Base-by-base conservation (phyloP, 2,329 filamentous ascomycete species). In the Xylariales sp. region DNA sequence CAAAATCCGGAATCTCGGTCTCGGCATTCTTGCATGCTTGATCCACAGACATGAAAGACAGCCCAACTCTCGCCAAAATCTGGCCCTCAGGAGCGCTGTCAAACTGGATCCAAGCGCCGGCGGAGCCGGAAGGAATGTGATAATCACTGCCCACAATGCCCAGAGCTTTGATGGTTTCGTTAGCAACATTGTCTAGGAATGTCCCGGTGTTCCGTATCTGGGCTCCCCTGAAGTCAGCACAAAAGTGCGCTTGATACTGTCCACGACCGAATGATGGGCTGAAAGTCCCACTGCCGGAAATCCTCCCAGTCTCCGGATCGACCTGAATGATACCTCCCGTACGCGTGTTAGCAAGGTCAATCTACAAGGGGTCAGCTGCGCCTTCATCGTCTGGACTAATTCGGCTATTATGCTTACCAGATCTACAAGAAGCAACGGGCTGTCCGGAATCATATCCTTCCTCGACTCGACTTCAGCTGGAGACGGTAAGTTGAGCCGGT, bases 1-100 rank as follows among this genome's bases (percentile, higher is more conserved):
- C 73, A 43, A 75, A 82, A 7, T 76, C 64, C 0, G 82, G 74
- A 6, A 88, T 81, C 57, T 90, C 86, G 0, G 53, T 63, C 60
- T 87, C 81, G 0, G 80, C 85, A 51, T 82, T 87, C 12, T 63
- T 57, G 50, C 86, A 91, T 3, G 86, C 86, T 58, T 84, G 74
- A 3, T 76, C 68, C 3, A 71, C 66, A 44, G 76, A 83, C 28
- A 87, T 78, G 54, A 88, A 88, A 37, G 83, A 88, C 5, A 88
- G 58, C 0, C 84, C 86, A 9, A 88, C 82, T n/a, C 86, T 73
- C 5, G 74, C 83, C 33, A 80, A 57, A 21, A 89, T 73, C n/a
- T 71, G 69, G 36, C 71, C 60, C 0, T 63, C 59, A 4, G 50
- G 31, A 2, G 68, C 55, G 8, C 46, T 48, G 14, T 76, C 57